A percentile compares a stretch with the other conserved stretches of the same genome.
Conservation (phyloP, 2,329 filamentous ascomycete genomes). For the Pezicula radicicola region DNA sequence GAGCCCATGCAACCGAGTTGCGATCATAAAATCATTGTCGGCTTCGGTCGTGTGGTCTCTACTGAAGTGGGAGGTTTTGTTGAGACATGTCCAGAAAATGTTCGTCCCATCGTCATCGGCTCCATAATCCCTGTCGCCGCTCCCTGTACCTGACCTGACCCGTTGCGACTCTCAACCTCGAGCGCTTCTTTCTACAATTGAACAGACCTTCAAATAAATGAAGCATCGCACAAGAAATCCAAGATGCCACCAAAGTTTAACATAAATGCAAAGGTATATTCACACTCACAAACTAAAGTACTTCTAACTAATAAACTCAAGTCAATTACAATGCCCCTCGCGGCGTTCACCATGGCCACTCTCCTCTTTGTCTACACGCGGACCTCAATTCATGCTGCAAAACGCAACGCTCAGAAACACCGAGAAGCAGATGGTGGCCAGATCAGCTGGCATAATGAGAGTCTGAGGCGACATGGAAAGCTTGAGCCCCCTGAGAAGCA, state of each 20-base stretch:
- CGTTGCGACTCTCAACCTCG: neutral
- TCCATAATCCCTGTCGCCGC: neutral
- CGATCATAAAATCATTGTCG: constrained; percentile 8
- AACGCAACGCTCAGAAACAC: constrained; percentile 59
- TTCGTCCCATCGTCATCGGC: neutral
- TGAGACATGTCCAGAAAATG: neutral
- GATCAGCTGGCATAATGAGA: constrained; percentile 52
- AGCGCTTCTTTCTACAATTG: neutral
- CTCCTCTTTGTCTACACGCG: constrained; percentile 57
- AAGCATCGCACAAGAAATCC: neutral
- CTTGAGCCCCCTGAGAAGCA: constrained; percentile 35
- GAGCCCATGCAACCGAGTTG: neutral
- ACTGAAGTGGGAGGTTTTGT: neutral
- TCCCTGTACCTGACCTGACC: neutral
- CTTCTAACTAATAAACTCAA: neutral
- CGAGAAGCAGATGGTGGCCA: constrained; percentile 55
- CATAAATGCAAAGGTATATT: constrained; percentile 20
- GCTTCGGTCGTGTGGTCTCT: neutral
- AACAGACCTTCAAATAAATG: no score
- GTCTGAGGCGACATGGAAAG: constrained; percentile 47
- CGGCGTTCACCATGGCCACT: constrained; percentile 52
- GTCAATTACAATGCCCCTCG: constrained; percentile 44
- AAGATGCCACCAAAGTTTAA: constrained; percentile 24
- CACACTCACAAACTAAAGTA: neutral
- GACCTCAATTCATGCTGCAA: constrained; percentile 63